Percentiles rank a stretch among this genome's conserved stretches.
These are phyloP conservation scores for Fusarium mangiferae DNA, from an alignment of 2,329 filamentous ascomycete genomes.

Conservation along the genomic window DNA sequence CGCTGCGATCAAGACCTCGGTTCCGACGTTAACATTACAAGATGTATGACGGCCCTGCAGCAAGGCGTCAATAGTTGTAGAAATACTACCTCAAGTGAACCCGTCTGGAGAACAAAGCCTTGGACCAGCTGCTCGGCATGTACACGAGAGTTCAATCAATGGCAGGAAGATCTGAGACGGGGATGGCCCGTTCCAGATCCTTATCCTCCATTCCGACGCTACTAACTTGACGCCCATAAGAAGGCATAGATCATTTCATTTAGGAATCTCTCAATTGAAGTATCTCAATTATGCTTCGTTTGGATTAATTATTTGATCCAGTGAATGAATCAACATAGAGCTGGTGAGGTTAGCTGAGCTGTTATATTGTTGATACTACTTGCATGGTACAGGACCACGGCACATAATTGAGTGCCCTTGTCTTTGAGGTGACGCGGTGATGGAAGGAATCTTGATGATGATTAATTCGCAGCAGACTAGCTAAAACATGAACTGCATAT, in stretches of 20 bases:
- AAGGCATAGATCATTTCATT: rapidly evolving
- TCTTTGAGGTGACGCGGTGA: too few species aligned
- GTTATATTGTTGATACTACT: not conserved
- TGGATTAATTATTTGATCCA: rapidly evolving
- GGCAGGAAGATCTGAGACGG: not conserved
- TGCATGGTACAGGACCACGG: too few species aligned
- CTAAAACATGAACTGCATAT: rapidly evolving
- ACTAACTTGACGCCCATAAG: rapidly evolving
- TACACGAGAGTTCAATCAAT: not conserved
- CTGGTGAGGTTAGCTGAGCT: too few species aligned
- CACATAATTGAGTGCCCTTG: not conserved
- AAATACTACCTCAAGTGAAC: rapidly evolving
- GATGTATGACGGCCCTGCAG: not conserved
- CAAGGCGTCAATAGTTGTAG: not conserved
- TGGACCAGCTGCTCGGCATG: not conserved
- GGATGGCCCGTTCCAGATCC: not conserved
- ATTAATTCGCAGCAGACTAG: not conserved
- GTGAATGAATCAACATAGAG: not conserved
- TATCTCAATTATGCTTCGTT: rapidly evolving
- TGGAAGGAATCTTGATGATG: not conserved
- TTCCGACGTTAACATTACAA: not conserved
- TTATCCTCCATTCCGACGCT: not conserved
- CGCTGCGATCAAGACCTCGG: not conserved
- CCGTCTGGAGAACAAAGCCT: not conserved
- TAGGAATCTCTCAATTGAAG: too few species aligned